phyloP scores from a whole-genome alignment of 129 eudicot species.

The Centrapalus pauciflorus region DNA sequence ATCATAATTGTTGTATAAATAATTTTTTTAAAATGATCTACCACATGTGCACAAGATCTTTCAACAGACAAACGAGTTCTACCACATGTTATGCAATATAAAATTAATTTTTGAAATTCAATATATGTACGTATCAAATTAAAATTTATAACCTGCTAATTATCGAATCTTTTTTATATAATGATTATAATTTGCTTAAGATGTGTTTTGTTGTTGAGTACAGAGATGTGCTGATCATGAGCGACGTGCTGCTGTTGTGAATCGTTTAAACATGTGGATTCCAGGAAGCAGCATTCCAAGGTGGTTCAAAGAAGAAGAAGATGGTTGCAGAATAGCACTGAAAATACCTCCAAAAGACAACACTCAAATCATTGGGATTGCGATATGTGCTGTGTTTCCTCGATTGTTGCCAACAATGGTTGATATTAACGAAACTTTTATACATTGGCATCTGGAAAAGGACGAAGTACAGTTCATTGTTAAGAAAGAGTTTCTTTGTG shows the following conservation, averaged over 20 bases:
- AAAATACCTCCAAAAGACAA: not conserved
- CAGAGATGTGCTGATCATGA: constrained; percentile 14
- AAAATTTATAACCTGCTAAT: no score
- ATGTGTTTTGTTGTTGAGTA: not conserved
- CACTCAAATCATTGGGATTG: not conserved
- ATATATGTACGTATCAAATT: no score
- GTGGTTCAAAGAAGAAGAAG: constrained; percentile 3
- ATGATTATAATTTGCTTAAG: no score
- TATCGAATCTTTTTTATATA: no score
- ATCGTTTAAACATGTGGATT: not conserved
- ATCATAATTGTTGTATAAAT: no score
- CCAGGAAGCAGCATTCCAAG: constrained; percentile 1
- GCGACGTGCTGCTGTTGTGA: not conserved
- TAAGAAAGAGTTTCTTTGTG: not conserved
- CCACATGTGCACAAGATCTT: no score
- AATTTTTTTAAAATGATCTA: no score
- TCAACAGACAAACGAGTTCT: no score
- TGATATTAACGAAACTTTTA: no score
- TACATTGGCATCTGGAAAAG: not conserved
- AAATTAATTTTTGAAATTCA: no score
- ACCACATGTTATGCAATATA: no score
- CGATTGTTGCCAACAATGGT: not conserved
- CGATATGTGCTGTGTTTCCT: not conserved
- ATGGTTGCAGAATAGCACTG: not conserved
- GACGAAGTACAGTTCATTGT: not conserved